phyloP scores from a whole-genome alignment of 1,284 basidiomycete species.

The Tranzscheliella williamsii region DNA sequence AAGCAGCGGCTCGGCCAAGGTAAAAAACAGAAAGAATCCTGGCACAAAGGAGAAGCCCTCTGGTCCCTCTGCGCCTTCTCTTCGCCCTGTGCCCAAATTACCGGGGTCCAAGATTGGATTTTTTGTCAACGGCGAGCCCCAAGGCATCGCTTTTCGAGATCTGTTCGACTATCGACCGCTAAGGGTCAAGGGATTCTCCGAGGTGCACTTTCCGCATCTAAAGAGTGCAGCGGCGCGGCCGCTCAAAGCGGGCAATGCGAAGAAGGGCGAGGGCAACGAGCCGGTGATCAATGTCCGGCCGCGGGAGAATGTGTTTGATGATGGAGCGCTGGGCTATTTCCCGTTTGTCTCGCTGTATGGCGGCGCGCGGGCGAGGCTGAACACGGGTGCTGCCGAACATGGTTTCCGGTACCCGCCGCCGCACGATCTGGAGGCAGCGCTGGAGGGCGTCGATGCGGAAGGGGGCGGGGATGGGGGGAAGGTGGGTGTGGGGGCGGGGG shows the following conservation, averaged over 20 bases:
- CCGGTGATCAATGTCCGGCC: conserved; percentile 47
- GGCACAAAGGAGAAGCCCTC: conserved; percentile 31
- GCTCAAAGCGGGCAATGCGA: conserved; percentile 5
- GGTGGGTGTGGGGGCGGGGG: background rate
- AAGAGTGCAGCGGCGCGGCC: background rate
- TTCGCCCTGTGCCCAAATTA: conserved; percentile 74
- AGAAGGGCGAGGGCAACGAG: conserved; percentile 6
- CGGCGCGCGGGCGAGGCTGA: conserved; percentile 79
- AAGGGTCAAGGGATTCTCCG: conserved; percentile 13
- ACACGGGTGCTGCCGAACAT: conserved; percentile 77
- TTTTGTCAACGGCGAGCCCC: conserved; percentile 86
- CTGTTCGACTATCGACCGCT: conserved; percentile 89
- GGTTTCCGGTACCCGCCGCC: conserved; percentile 74
- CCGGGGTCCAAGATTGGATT: conserved; percentile 78
- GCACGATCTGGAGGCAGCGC: conserved; percentile 35
- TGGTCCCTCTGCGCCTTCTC: conserved; percentile 47
- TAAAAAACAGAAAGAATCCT: conserved; percentile 30
- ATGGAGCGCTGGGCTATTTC: conserved; percentile 93
- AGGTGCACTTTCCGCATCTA: background rate
- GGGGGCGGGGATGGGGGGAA: background rate
- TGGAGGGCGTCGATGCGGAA: conserved; percentile 8
- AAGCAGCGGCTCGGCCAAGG: conserved; percentile 19
- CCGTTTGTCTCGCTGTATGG: conserved; percentile 92
- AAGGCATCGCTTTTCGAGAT: conserved; percentile 83
- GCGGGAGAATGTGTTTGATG: conserved; percentile 79